These are phyloP conservation scores for Aplosporella prunicola DNA, from an alignment of 2,329 filamentous ascomycete species.

Conservation along the genomic window DNA sequence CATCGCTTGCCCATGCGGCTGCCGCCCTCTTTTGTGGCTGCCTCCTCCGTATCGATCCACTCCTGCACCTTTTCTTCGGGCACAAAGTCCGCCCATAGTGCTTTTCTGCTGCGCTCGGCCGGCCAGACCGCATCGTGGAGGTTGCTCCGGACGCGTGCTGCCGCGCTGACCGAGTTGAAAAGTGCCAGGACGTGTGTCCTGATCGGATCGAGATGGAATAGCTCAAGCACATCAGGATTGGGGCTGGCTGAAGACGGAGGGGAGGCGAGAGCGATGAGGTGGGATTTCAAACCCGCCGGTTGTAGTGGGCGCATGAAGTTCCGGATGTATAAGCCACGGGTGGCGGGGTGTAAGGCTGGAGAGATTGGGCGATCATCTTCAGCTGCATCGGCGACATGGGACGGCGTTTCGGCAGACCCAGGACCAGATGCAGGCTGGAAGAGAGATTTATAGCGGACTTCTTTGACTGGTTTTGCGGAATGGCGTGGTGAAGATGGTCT, in stretches of 20 bases:
- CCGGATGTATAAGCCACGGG: conserved; percentile 69
- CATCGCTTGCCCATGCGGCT: conserved; percentile 45
- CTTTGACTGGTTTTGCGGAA: conserved; percentile 13
- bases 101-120: conserved; percentile 72
- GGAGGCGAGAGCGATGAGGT: conserved; percentile 61
- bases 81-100: conserved; percentile 82
- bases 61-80: conserved; percentile 61
- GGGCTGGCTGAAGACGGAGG: conserved; percentile 40
- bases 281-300: conserved; percentile 53
- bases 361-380: conserved; percentile 21
- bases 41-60: conserved; percentile 66
- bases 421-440: conserved; percentile 15
- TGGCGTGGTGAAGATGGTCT: background rate
- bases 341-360: conserved; percentile 34
- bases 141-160: conserved; percentile 63
- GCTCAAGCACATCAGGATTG: conserved; percentile 48
- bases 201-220: conserved; percentile 75
- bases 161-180: conserved; percentile 60
- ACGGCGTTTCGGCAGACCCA: conserved; percentile 9
- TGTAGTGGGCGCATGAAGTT: conserved; percentile 79
- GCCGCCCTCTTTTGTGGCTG: conserved; percentile 33
- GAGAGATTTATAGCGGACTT: conserved; percentile 26
- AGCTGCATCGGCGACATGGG: conserved; percentile 12
- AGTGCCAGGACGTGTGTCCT: conserved; percentile 78
- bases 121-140: conserved; percentile 80